phyloP scores from a whole-genome alignment of 2,329 filamentous ascomycete genomes.

The Ceratocystis eucalypticola region DNA sequence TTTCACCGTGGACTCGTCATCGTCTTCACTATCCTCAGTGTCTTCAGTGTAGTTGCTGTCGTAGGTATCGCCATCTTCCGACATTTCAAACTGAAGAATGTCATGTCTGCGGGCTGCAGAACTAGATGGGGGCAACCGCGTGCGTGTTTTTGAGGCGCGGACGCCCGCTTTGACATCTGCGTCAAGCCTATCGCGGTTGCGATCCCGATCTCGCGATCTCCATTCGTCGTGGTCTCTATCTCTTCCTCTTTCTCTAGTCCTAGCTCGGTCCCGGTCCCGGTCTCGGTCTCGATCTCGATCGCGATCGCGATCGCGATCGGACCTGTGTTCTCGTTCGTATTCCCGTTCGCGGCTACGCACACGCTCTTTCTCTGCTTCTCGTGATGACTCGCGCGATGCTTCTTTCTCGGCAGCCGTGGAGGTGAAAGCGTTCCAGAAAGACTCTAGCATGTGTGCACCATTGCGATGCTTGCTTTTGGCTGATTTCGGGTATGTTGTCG shows the following conservation, averaged over 20 bases:
- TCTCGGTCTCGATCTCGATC: not conserved
- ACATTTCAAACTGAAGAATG: not conserved
- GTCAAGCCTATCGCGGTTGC: conserved; percentile 12
- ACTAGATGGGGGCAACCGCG: not conserved
- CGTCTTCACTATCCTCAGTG: not conserved
- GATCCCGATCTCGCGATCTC: conserved; percentile 12
- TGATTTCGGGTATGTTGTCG: not conserved
- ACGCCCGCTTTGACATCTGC: not conserved
- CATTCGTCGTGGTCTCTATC: conserved; percentile 1
- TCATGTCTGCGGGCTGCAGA: not conserved
- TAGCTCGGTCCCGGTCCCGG: not conserved
- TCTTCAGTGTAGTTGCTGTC: not conserved
- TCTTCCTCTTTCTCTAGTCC: not conserved
- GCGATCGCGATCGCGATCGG: conserved; percentile 13
- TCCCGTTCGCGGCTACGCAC: conserved; percentile 14
- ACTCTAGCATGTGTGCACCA: conserved; percentile 1
- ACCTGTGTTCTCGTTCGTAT: not conserved
- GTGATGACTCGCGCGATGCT: conserved; percentile 9
- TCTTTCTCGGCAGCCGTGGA: conserved; percentile 6
- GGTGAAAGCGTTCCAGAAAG: conserved; percentile 11
- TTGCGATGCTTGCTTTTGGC: conserved; percentile 9
- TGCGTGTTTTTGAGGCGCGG: not conserved
- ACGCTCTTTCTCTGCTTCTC: conserved; percentile 7
- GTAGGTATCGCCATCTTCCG: not conserved
- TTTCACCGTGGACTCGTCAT: not conserved